Percentiles rank a stretch among this genome's conserved stretches.
phyloP scores from a whole-genome alignment of 129 eudicot species.

The Solidago caesia region DNA sequence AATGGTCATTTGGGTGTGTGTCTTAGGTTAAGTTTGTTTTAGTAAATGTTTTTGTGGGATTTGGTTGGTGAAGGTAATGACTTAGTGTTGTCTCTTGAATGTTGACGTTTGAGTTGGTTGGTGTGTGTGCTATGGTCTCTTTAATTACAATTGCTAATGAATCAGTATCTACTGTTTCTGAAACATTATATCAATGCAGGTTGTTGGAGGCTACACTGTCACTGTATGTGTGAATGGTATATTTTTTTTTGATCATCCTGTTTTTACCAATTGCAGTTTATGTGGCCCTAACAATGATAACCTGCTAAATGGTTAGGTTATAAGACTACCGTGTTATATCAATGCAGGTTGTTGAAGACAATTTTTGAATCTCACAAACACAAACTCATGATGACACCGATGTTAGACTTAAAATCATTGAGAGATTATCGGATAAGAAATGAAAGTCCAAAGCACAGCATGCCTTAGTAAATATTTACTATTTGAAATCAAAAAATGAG shows the following conservation, averaged over 20 bases:
- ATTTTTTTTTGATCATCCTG: neutral
- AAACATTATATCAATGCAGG: constrained; percentile 5
- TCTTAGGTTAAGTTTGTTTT: constrained; percentile 24
- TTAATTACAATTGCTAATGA: constrained; percentile 7
- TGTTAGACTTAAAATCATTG: no score
- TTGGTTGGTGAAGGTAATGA: constrained; percentile 11
- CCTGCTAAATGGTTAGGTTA: no score
- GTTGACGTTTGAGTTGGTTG: constrained; percentile 30
- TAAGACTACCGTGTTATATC: no score
- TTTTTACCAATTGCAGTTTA: neutral
- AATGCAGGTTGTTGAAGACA: no score
- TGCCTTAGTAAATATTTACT: no score
- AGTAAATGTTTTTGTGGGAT: constrained; percentile 23
- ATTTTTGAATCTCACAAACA: no score
- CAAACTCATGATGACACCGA: no score
- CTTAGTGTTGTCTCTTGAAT: constrained; percentile 19
- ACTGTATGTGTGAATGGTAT: neutral
- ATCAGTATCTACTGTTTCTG: constrained; percentile 6
- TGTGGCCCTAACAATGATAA: no score
- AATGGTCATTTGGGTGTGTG: neutral
- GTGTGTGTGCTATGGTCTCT: constrained; percentile 19
- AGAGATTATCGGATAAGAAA: no score
- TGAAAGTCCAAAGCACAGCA: no score
- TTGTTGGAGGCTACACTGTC: neutral
- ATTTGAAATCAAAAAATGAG: no score